Evolutionary conservation across 805 yeast genomes (phyloP).

Genomic region (Yarrowia alimentaria): DNA sequence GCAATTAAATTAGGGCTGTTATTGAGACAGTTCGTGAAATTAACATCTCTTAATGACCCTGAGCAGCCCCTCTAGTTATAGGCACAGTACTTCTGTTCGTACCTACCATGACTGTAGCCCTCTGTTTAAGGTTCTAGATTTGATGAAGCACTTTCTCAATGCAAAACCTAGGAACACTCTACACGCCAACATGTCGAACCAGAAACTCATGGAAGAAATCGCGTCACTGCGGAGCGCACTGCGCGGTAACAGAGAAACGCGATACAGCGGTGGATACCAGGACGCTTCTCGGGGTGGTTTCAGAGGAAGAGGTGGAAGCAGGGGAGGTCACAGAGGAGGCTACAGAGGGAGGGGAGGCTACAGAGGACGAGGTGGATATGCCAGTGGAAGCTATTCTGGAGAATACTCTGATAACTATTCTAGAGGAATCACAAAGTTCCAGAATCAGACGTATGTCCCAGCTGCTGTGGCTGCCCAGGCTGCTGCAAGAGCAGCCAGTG

Average conservation of each 20-base stretch:
- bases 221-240: constrained; percentile 9
- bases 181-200: constrained; percentile 3
- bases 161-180: no score
- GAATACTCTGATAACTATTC: no score
- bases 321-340: neutral
- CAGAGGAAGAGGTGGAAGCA: constrained; percentile 1
- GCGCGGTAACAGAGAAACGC: constrained; percentile 11
- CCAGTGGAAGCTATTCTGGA: no score
- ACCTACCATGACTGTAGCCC: no score
- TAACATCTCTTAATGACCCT: no score
- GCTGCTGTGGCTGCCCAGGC: constrained; percentile 24
- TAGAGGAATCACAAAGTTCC: constrained; percentile 9
- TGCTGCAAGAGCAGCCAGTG: constrained; percentile 10
- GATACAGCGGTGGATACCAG: constrained; percentile 18
- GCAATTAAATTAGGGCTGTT: no score
- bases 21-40: no score
- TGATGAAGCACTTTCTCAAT: neutral
- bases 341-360: constrained; percentile 13
- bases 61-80: no score
- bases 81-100: no score
- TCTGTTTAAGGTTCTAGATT: neutral
- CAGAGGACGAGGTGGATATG: constrained; percentile 5
- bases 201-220: constrained; percentile 20
- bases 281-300: constrained; percentile 1
- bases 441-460: constrained; percentile 17